phyloP scores from a whole-genome alignment of 83 land plant genomes.

The Picea abies region DNA sequence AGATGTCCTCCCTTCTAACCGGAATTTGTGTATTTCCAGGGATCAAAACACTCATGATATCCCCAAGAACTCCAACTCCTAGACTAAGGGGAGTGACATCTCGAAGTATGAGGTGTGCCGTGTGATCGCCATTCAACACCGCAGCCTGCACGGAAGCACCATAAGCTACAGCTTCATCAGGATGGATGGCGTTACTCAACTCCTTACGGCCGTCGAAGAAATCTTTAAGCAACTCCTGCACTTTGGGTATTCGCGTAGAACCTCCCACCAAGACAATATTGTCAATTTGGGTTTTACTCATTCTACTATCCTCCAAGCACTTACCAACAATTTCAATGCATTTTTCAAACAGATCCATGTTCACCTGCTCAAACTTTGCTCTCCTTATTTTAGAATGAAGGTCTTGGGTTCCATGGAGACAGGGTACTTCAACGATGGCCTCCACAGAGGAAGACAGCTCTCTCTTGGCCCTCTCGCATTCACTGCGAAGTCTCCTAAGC shows the following conservation, averaged over 20 bases:
- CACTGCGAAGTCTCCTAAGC: conserved; percentile 21
- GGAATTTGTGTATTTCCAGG: conserved; percentile 77
- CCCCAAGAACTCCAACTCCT: conserved; percentile 61
- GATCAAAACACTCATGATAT: conserved; percentile 66
- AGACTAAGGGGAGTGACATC: conserved; percentile 48
- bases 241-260: conserved; percentile 72
- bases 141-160: conserved; percentile 81
- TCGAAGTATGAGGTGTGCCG: conserved; percentile 31
- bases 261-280: conserved; percentile 81
- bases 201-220: conserved; percentile 18
- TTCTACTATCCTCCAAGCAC: conserved; percentile 64
- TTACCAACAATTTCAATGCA: conserved; percentile 77
- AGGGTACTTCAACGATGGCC: conserved; percentile 51
- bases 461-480: conserved; percentile 59
- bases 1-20: conserved; percentile 51
- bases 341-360: conserved; percentile 69
- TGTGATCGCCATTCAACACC: conserved; percentile 37
- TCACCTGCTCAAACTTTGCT: conserved; percentile 50
- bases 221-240: conserved; percentile 55
- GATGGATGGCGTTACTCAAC: conserved; percentile 46
- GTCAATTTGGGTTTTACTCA: conserved; percentile 61
- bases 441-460: conserved; percentile 48
- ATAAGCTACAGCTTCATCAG: conserved; percentile 75
- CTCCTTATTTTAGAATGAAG: conserved; percentile 50
- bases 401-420: conserved; percentile 48